A percentile compares a stretch with the other conserved stretches of the same genome.
phyloP scores from a whole-genome alignment of 2,329 filamentous ascomycete genomes.

The Chrysoporthe puriensis region DNA sequence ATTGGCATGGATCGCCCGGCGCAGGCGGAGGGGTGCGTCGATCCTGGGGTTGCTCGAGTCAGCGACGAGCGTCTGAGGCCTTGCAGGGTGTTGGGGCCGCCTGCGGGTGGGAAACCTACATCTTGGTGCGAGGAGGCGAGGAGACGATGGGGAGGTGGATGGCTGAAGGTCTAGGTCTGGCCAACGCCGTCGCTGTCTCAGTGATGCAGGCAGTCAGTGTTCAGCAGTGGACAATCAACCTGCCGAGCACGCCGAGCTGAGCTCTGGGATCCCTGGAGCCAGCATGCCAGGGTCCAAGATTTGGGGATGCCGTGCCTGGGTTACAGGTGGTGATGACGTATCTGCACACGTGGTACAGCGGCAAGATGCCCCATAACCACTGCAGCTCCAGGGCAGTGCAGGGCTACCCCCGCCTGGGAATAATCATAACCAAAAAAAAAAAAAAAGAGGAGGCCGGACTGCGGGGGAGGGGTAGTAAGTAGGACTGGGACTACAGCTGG shows the following conservation, averaged over 20 bases:
- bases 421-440: too few species aligned
- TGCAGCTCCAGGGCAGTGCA: neutral
- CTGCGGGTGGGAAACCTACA: neutral
- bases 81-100: neutral
- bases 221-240: neutral
- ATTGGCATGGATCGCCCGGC: conserved; percentile 78
- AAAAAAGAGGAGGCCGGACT: neutral
- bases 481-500: neutral
- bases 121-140: neutral
- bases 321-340: neutral
- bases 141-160: neutral
- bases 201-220: too few species aligned
- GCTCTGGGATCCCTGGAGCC: neutral
- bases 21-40: conserved; percentile 74
- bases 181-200: too few species aligned
- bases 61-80: neutral
- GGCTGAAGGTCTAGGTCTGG: neutral
- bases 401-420: neutral
- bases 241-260: neutral
- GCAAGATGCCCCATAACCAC: neutral
- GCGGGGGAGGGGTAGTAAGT: neutral
- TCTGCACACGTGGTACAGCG: neutral
- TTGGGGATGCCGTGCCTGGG: neutral
- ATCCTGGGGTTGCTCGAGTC: conserved; percentile 58
- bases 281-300: neutral